These are phyloP conservation scores for Melanomma pulvis-pyrius DNA, from an alignment of 495 filamentous ascomycete genomes.

Conservation along the genomic window DNA sequence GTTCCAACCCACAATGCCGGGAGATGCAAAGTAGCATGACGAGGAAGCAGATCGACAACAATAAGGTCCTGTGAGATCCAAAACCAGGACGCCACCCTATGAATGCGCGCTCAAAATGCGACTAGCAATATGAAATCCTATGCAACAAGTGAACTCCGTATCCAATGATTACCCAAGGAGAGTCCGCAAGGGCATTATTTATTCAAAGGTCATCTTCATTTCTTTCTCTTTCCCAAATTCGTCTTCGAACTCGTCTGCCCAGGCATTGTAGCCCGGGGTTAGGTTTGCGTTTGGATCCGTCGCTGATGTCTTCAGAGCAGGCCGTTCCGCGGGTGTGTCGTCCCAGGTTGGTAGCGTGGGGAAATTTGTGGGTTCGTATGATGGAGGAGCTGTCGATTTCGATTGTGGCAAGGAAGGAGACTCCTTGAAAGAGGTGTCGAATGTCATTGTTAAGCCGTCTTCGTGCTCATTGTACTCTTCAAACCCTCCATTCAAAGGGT, in stretches of 20 bases:
- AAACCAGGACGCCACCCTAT: background rate
- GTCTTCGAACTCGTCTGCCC: slow-evolving; percentile 77
- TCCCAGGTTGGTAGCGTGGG: slow-evolving; percentile 17
- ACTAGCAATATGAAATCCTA: background rate
- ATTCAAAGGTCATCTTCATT: slow-evolving; percentile 59
- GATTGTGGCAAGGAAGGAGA: slow-evolving; percentile 2
- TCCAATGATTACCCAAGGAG: background rate
- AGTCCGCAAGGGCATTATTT: background rate
- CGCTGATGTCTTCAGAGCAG: slow-evolving; percentile 50
- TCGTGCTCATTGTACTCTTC: slow-evolving; percentile 38
- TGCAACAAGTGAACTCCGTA: background rate
- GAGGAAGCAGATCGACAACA: background rate
- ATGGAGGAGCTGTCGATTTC: slow-evolving; percentile 7
- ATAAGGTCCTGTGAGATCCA: background rate
- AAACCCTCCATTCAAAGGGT: slow-evolving; percentile 12
- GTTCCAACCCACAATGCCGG: background rate
- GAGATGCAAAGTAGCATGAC: background rate
- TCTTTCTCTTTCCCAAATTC: slow-evolving; percentile 54
- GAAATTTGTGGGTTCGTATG: background rate
- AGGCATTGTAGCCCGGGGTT: slow-evolving; percentile 70
- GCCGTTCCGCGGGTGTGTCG: slow-evolving; percentile 33
- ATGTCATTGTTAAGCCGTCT: slow-evolving; percentile 38
- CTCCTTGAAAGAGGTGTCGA: slow-evolving; percentile 34
- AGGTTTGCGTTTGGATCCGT: slow-evolving; percentile 48
- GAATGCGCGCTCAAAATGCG: slow-evolving; percentile 12